Evolutionary conservation across 768 basidiomycete genomes (phyloP).

Genomic region (Basidioascus undulatus): DNA sequence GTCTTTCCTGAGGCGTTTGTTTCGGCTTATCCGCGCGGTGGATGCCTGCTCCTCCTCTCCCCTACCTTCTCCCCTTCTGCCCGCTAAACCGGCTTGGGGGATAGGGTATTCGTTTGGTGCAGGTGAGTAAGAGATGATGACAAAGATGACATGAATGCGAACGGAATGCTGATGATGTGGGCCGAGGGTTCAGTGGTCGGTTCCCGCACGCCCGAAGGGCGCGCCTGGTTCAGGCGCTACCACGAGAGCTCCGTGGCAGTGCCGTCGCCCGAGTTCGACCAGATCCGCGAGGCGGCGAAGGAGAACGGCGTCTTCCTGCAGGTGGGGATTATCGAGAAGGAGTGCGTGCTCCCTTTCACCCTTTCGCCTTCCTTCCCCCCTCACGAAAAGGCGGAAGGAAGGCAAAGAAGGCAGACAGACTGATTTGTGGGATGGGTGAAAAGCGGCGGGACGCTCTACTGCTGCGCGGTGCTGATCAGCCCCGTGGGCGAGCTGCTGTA

Average conservation of each 20-base stretch:
- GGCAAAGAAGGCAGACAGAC: no score
- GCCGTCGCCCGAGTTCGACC: slow-evolving; percentile 1
- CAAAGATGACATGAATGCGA: no score
- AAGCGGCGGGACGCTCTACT: slow-evolving; percentile 10
- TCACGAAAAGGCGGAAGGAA: no score
- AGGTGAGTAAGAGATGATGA: no score
- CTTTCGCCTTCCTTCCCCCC: background rate
- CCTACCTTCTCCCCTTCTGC: no score
- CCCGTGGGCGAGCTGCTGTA: slow-evolving; percentile 8
- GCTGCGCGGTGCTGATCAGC: slow-evolving; percentile 9
- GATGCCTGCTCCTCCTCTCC: no score
- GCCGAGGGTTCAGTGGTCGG: slow-evolving; percentile 10
- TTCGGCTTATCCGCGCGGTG: slow-evolving; percentile 8
- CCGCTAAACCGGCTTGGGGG: no score
- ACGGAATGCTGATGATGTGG: no score
- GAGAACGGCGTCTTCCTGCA: slow-evolving; percentile 2
- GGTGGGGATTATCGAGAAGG: slow-evolving; percentile 4
- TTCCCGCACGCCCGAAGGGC: slow-evolving; percentile 6
- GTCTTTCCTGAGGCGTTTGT: slow-evolving; percentile 12
- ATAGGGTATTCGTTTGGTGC: no score
- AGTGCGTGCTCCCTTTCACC: slow-evolving; percentile 1
- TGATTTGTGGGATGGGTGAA: background rate
- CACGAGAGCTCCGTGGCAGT: slow-evolving; percentile 5
- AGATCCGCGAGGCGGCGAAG: background rate
- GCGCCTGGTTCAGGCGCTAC: slow-evolving; percentile 10